Percentiles rank a stretch among this genome's conserved stretches.
Conservation (phyloP, 2,329 filamentous ascomycete species). For the Claviceps digitariae region DNA sequence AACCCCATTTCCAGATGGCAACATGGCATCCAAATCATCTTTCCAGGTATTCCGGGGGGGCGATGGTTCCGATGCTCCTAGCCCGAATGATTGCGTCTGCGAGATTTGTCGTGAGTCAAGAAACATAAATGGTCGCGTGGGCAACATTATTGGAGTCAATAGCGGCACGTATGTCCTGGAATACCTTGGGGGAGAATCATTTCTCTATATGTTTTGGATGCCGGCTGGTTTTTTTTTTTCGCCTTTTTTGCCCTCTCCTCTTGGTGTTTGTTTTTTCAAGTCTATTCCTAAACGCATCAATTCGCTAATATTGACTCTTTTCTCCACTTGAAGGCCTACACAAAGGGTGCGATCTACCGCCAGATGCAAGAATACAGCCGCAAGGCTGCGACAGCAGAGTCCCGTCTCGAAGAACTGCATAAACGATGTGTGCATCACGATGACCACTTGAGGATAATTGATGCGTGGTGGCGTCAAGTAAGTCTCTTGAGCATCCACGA, state of each 20-base stretch:
- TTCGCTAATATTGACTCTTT: neutral
- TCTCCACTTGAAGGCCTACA: conserved; percentile 19
- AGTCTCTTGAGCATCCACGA: conserved; percentile 15
- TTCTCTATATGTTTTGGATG: neutral
- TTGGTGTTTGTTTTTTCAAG: neutral
- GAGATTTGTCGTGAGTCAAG: neutral
- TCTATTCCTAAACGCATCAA: neutral
- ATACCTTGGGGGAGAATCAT: neutral
- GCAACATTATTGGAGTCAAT: neutral
- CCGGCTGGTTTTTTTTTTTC: neutral
- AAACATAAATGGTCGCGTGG: conserved; percentile 1
- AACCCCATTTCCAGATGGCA: conserved; percentile 5
- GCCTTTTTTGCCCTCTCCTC: neutral
- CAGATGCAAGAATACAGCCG: conserved; percentile 98
- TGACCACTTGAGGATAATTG: conserved; percentile 80
- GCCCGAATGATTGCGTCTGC: conserved; percentile 1
- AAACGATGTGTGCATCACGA: conserved; percentile 74
- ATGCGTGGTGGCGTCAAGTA: conserved; percentile 92
- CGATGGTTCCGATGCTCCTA: neutral
- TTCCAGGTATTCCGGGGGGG: conserved; percentile 1
- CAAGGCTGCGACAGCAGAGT: conserved; percentile 69
- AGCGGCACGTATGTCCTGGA: neutral
- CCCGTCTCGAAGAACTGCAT: conserved; percentile 65
- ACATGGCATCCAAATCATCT: conserved; percentile 2
- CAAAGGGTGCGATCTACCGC: conserved; percentile 87